Conservation (phyloP, 2,329 filamentous ascomycete genomes). For the Fusarium annulatum region DNA sequence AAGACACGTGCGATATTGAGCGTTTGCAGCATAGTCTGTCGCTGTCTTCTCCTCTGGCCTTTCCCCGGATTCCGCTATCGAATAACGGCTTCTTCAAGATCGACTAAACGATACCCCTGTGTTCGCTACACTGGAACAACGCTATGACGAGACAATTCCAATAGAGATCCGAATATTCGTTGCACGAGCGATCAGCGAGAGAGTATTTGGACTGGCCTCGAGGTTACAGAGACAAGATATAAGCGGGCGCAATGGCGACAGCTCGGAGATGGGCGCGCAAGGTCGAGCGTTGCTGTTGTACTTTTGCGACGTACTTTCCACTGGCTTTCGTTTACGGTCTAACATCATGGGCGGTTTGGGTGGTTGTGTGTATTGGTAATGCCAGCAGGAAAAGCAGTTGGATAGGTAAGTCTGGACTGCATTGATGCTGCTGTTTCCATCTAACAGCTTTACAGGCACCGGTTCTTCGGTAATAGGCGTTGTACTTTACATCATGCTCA, state of each 20-base stretch:
- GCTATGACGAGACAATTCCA: slow-evolving; percentile 20
- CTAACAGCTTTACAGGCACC: slow-evolving; percentile 55
- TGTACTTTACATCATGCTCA: slow-evolving; percentile 80
- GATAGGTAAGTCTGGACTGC: slow-evolving; percentile 61
- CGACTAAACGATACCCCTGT: slow-evolving; percentile 18
- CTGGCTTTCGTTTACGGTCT: slow-evolving; percentile 87
- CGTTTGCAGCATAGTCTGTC: neutral
- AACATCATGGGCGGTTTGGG: slow-evolving; percentile 95
- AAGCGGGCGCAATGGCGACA: slow-evolving; percentile 52
- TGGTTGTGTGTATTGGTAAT: slow-evolving; percentile 79
- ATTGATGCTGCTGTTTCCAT: neutral
- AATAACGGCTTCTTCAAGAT: slow-evolving; percentile 21
- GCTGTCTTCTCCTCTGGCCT: neutral
- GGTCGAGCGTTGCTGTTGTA: slow-evolving; percentile 86
- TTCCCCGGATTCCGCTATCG: neutral
- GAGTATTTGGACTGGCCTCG: neutral
- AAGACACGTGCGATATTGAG: neutral
- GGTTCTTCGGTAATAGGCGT: slow-evolving; percentile 72
- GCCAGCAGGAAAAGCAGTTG: slow-evolving; percentile 63
- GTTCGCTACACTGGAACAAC: slow-evolving; percentile 24
- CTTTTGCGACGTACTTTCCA: slow-evolving; percentile 83
- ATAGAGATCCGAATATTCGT: neutral
- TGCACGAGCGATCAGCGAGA: slow-evolving; percentile 4
- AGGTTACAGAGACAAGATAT: neutral
- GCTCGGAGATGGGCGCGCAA: slow-evolving; percentile 73